Conservation (phyloP, 2,329 filamentous ascomycete species). For the Cryphonectria nitschkei region DNA sequence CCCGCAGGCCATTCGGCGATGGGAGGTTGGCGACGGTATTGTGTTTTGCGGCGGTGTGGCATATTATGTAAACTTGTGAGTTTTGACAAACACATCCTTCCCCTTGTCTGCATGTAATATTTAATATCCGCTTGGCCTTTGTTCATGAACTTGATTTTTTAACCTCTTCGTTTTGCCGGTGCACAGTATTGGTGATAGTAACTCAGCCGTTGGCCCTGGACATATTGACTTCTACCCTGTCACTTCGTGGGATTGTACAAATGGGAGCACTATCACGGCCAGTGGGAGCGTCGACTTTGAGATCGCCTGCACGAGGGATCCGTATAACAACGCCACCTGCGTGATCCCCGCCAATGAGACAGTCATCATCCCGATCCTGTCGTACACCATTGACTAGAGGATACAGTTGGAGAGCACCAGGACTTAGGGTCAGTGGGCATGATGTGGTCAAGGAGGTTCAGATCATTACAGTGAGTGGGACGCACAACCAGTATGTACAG, state of each 20-base stretch:
- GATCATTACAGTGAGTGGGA: background rate
- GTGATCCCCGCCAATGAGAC: constrained; percentile 1
- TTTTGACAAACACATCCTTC: background rate
- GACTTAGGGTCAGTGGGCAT: background rate
- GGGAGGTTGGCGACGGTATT: constrained; percentile 16
- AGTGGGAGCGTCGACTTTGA: constrained; percentile 23
- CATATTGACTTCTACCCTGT: constrained; percentile 17
- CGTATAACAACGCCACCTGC: background rate
- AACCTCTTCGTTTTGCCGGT: background rate
- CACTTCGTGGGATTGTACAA: constrained; percentile 2
- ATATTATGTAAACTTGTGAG: constrained; percentile 16
- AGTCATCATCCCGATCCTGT: constrained; percentile 18
- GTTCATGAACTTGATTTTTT: background rate
- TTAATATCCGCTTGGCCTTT: background rate
- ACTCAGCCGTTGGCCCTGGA: background rate
- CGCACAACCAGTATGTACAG: too few species aligned
- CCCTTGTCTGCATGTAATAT: background rate
- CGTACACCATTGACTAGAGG: constrained; percentile 15
- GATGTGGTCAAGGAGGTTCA: background rate
- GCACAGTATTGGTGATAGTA: background rate
- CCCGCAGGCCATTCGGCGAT: constrained; percentile 22
- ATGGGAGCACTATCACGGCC: constrained; percentile 19
- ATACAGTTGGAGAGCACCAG: too few species aligned
- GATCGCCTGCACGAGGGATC: constrained; percentile 11
- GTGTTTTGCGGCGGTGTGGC: constrained; percentile 20